Base-by-base conservation (phyloP, 805 yeast genomes). In the Candida insectorum region DNA sequence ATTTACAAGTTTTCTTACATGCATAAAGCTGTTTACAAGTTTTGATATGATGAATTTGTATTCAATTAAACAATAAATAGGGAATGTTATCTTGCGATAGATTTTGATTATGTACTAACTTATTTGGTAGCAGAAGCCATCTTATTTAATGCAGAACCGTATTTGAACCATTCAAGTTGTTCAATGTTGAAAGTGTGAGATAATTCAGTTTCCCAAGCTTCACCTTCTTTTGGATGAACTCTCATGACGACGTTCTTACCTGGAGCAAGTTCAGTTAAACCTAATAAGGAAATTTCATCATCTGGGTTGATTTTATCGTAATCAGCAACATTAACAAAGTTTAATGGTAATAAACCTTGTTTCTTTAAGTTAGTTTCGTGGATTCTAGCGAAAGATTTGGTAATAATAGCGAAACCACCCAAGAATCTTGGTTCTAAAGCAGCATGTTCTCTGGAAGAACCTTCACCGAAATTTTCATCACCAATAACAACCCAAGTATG, bases 361-460 rank as follows among this genome's bases (percentile, higher is more conserved):
- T 91, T 91, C 89, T 91, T 91, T 81, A 91, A 81, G 84, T 91
- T 91, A 54, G 98, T 91, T 79, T 91, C 98, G 75, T 91, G 98
- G 58, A 91, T 93, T 75, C 97, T 86, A 49, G 97, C 97, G 65
- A 93, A 93, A 30, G 97, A 89, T 72, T 87, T 91, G 66, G 96
- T 87, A 60, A 91, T 85, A 71, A 91, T 91, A 54, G 97, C 97
- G 62, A 85, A 87, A 57, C 94, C 97, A 77, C 97, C 97, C 62
- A 91, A 78, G 89, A 71, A 93, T 77, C 98, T 85, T 75, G 98
- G 98, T 79, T 89, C 96, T 65, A 91, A 79, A 54, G 98, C 98
- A 62, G 97, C 98, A 67, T 91, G 98, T 75, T 91, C 98, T 79
- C 98, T 87, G 54, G 97, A 91, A 45, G 97, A 89, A 75, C 98